Percentiles rank a stretch among this genome's conserved stretches.
Conservation (phyloP, 345 rosid genomes). For the Pistacia atlantica region DNA sequence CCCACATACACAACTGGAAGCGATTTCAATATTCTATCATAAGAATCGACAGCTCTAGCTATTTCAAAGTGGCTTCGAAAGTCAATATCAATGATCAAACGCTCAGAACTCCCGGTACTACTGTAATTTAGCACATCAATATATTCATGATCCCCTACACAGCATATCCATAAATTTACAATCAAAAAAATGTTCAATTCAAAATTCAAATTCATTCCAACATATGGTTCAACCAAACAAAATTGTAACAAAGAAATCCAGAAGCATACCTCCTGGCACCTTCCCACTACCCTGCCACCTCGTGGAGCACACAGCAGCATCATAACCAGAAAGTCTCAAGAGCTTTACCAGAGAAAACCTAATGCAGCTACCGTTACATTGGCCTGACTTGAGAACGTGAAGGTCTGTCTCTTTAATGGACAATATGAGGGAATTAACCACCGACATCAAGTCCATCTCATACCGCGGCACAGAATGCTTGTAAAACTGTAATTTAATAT, state of each 20-base stretch:
- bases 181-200: not conserved
- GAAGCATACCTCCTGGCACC: slow-evolving; percentile 86
- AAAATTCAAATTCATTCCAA: not conserved
- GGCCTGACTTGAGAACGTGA: slow-evolving; percentile 53
- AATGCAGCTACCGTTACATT: slow-evolving; percentile 80
- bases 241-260: not conserved
- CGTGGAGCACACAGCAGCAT: slow-evolving; percentile 83
- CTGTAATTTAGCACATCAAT: slow-evolving; percentile 63
- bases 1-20: slow-evolving; percentile 87
- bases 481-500: slow-evolving; percentile 46
- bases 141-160: slow-evolving; percentile 87
- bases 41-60: slow-evolving; percentile 89
- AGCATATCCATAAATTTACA: not conserved
- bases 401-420: slow-evolving; percentile 66
- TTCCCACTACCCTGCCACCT: slow-evolving; percentile 83
- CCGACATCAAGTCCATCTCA: slow-evolving; percentile 62
- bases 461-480: slow-evolving; percentile 54
- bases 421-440: slow-evolving; percentile 60
- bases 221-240: not conserved
- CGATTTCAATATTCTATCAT: slow-evolving; percentile 66
- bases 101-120: slow-evolving; percentile 53
- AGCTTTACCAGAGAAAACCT: slow-evolving; percentile 75
- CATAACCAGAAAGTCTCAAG: slow-evolving; percentile 71
- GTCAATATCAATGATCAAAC: slow-evolving; percentile 82
- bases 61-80: slow-evolving; percentile 92